Conservation (phyloP, 2,329 filamentous ascomycete genomes). For the Hypoxylon sp. region DNA sequence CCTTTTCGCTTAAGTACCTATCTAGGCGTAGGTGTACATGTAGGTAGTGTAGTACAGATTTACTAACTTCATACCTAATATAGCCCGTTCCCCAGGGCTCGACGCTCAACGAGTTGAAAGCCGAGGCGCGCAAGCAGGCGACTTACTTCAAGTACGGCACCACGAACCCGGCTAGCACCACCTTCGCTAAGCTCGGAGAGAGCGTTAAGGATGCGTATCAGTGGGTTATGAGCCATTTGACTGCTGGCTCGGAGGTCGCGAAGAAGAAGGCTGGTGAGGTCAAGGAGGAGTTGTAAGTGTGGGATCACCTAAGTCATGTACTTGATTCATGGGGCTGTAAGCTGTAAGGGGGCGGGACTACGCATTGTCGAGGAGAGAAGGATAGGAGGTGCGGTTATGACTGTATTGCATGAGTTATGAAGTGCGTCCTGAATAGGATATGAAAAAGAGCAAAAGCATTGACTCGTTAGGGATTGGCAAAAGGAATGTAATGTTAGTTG, state of each 20-base stretch:
- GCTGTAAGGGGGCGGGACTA: neutral
- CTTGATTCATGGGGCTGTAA: neutral
- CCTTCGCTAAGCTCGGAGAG: conserved; percentile 74
- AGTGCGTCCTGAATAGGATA: conserved; percentile 5
- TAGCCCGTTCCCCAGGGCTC: conserved; percentile 74
- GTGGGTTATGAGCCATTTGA: conserved; percentile 67
- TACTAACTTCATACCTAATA: conserved; percentile 6
- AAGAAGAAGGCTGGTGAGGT: conserved; percentile 63
- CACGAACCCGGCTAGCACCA: conserved; percentile 73
- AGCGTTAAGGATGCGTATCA: conserved; percentile 63
- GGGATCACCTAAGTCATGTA: neutral
- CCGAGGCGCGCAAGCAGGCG: conserved; percentile 78
- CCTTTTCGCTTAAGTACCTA: neutral
- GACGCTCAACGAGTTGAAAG: conserved; percentile 77
- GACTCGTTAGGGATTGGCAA: neutral
- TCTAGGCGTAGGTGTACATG: neutral
- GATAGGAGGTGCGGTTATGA: neutral
- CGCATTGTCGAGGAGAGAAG: neutral
- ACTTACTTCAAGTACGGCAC: conserved; percentile 85
- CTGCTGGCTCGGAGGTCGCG: conserved; percentile 63
- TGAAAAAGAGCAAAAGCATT: conserved; percentile 9
- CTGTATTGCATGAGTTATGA: neutral
- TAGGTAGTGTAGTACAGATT: neutral
- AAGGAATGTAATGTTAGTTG: conserved; percentile 9
- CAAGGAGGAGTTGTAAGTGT: conserved; percentile 65